phyloP scores from a whole-genome alignment of 2,329 filamentous ascomycete genomes.

The Colletotrichum sp. region DNA sequence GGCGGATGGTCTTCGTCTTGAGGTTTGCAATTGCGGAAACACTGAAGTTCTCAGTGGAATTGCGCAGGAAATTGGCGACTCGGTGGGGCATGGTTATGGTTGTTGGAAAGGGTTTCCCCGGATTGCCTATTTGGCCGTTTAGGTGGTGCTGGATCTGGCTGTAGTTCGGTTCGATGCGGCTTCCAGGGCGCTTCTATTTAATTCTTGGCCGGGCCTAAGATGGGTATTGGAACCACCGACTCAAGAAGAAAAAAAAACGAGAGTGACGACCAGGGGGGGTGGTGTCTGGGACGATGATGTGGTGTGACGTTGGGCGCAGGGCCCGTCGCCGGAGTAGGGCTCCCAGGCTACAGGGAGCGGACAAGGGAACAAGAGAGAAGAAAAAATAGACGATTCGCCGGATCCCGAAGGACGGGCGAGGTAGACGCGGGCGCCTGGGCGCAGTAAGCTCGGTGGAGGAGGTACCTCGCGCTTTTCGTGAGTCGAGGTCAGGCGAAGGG shows the following conservation, averaged over 20 bases:
- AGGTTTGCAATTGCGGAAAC: constrained; percentile 46
- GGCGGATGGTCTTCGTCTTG: constrained; percentile 47
- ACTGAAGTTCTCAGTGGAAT: constrained; percentile 53
- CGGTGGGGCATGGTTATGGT: constrained; percentile 57
- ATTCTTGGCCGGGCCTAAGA: constrained; percentile 10
- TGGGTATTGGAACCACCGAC: constrained; percentile 14
- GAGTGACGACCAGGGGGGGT: not conserved
- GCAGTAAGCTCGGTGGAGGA: not conserved
- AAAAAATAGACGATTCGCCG: constrained; percentile 2
- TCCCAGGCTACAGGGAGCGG: not conserved
- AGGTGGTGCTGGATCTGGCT: not conserved
- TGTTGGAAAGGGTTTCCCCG: not conserved
- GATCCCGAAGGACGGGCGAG: constrained; percentile 20
- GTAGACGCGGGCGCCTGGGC: not conserved
- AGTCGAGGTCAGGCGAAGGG: not conserved
- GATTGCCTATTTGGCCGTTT: not conserved
- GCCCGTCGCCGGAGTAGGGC: not conserved
- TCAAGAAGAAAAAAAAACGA: not conserved
- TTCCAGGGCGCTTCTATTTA: constrained; percentile 4
- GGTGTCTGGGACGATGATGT: not conserved
- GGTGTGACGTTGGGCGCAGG: constrained; percentile 12
- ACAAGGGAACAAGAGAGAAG: not conserved
- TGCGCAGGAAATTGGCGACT: constrained; percentile 62
- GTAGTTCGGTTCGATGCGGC: not conserved
- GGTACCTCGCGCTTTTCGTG: not conserved